Percentiles rank a stretch among this genome's conserved stretches.
These are phyloP conservation scores for Allium fistulosum DNA, from an alignment of 106 monocot species.

Conservation along the genomic window DNA sequence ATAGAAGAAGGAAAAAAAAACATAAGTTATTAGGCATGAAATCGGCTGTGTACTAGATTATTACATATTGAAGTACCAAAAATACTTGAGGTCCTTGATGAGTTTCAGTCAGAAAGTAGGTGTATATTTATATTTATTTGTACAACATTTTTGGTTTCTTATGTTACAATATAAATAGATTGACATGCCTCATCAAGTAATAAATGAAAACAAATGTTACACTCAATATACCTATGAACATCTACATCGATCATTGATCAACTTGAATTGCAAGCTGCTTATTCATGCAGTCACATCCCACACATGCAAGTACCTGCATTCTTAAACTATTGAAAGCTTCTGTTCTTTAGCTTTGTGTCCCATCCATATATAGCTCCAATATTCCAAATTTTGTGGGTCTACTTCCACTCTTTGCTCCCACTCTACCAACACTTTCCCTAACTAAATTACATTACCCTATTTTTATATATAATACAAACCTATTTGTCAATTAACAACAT, in stretches of 20 bases:
- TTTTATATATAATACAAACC: background rate
- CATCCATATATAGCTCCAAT: conserved; percentile 26
- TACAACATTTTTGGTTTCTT: too few relatives aligned
- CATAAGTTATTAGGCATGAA: too few relatives aligned
- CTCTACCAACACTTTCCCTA: too few relatives aligned
- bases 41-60: too few relatives aligned
- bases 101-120: too few relatives aligned
- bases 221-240: background rate
- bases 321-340: conserved; percentile 30
- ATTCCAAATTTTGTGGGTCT: conserved; percentile 19
- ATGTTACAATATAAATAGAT: too few relatives aligned
- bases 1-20: too few relatives aligned
- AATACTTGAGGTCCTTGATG: too few relatives aligned
- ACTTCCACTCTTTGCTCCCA: background rate
- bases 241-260: background rate
- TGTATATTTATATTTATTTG: too few relatives aligned
- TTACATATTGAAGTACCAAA: too few relatives aligned
- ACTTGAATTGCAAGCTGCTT: conserved; percentile 1
- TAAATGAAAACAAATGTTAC: too few relatives aligned
- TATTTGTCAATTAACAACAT: background rate
- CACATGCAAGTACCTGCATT: conserved; percentile 18
- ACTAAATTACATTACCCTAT: background rate
- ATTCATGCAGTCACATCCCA: conserved; percentile 20
- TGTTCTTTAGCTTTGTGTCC: conserved; percentile 60
- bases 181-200: too few relatives aligned